Base-by-base conservation (phyloP, 495 filamentous ascomycete species). In the Aspergillus biplanus region DNA sequence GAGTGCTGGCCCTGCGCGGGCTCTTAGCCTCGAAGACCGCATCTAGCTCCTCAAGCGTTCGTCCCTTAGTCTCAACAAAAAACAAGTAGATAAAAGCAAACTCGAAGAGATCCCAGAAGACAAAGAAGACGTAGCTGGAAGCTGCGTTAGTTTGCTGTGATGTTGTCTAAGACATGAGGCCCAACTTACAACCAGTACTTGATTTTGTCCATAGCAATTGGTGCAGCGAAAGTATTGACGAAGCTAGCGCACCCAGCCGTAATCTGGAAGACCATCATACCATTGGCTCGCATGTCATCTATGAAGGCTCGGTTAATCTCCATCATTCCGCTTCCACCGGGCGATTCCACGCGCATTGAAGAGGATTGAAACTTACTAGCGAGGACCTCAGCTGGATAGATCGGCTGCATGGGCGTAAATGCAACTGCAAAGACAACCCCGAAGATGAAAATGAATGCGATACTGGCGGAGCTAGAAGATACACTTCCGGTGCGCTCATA, bases 231-330 rank as follows among this genome's bases (percentile, higher is more conserved):
- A 0, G 27, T 53, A 27, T 53, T 53, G 16, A 53, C 50, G 18
- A 53, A 53, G 31, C 50, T 53, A 8, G 50, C 50, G 13, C 50
- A 53, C 6, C 50, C 50, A 7, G 50, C 50, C 1, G 50, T 53
- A 32, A 53, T 53, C 50, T 53, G 50, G 18, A 53, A 53, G 13
- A 53, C 27, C 50, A 53, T 53, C 50, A 53, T 53, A 27, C 50
- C 50, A 4, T 53, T 53, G 13, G 50, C 50, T 18, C 50, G 50
- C 50, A 53, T 53, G 13, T 53, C 50, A 13, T 53, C 50, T 53
- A 53, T 4, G 32, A 1, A 53, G 6, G 11, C 39, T 44, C 1
- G 15, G 39, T 15, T 44, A 27, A 27, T 44, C 39, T 15, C 39
- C 1, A 44, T 44, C 15, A 27, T 27, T 27, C 21, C 2, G 21